Base-by-base conservation (phyloP, 225 moss, liverwort and hornwort species). In the Physcomitrium patens region DNA sequence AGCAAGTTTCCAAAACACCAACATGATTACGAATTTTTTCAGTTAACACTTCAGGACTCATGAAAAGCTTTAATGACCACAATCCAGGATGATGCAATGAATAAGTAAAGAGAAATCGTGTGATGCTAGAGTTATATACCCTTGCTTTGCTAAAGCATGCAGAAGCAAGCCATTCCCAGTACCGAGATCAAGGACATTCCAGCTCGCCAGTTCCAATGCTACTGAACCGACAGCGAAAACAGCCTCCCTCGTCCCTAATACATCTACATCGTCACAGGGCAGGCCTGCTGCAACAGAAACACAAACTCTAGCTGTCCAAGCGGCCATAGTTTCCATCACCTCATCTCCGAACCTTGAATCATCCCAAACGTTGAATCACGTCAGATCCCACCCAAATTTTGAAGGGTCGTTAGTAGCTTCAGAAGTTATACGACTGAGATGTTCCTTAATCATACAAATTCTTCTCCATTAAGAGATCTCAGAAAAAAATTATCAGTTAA, bases 161-260 rank as follows among this genome's bases (percentile, higher is more conserved):
- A 99, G 93, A 31, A 99, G 84, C 81, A 99, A 78, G 73, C 97
- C 97, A 76, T 99, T 99, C 71, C 97, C 97, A 18, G 97, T 91
- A 73, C 97, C 96, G 60, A 97, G 73, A 79, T 97, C 96, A 69
- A 97, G 83, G 68, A 91, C 90, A 68, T 86, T 92, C 96, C 96
- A 97, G 56, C 83, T 82, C 44, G 78, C 79, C 8, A 94, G 81
- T 71, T 87, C 85, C 80, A 79, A 71, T 22, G 78, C 71, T 71
- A 82, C 61, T 28, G 87, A 81, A 42, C 86, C 89, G 54, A 80
- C 86, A 56, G 85, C 70, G 19, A 69, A 74, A 53, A 79, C 72
- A 62, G 76, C 74, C 41, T 77, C 86, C 73, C 87, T 85, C 54
- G 82, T 67, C 50, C 78, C 82, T 63, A 82, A 86, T 44, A 72